Percentiles rank a stretch among this genome's conserved stretches.
Evolutionary conservation across 2,329 filamentous ascomycete genomes (phyloP).

Genomic region (Microdochium bolleyi): DNA sequence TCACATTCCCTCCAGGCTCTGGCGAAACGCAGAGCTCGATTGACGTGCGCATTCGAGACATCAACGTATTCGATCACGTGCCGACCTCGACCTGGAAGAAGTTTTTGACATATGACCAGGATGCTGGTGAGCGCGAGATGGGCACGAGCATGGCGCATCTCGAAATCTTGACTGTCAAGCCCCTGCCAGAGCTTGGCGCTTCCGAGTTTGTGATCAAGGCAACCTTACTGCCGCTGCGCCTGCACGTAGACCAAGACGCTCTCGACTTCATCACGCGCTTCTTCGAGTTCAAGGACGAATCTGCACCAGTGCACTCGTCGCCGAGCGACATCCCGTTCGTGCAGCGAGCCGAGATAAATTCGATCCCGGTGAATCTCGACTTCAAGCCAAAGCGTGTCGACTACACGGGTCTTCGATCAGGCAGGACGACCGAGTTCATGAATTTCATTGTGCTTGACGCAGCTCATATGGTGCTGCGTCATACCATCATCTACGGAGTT

Average conservation of each 20-base stretch:
- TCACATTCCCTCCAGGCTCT: slow-evolving; percentile 67
- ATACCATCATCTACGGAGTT: slow-evolving; percentile 88
- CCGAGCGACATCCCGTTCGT: slow-evolving; percentile 75
- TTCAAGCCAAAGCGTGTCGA: slow-evolving; percentile 99
- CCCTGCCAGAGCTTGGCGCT: slow-evolving; percentile 73
- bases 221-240: slow-evolving; percentile 71
- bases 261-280: slow-evolving; percentile 95
- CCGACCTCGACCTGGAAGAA: slow-evolving; percentile 97
- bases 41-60: slow-evolving; percentile 70
- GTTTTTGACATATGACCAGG: slow-evolving; percentile 88
- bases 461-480: slow-evolving; percentile 75
- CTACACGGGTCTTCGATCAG: slow-evolving; percentile 84
- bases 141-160: slow-evolving; percentile 85
- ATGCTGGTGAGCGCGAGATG: slow-evolving; percentile 78
- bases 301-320: slow-evolving; percentile 38
- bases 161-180: slow-evolving; percentile 81
- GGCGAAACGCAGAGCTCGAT: slow-evolving; percentile 84
- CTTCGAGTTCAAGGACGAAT: slow-evolving; percentile 93
- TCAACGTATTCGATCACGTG: slow-evolving; percentile 91
- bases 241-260: slow-evolving; percentile 96
- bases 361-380: slow-evolving; percentile 75
- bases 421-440: slow-evolving; percentile 96
- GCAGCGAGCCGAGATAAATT: slow-evolving; percentile 80
- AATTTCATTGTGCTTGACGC: slow-evolving; percentile 93
- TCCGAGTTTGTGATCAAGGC: slow-evolving; percentile 81